Percentiles rank a stretch among this genome's conserved stretches.
Evolutionary conservation across 1,284 basidiomycete species (phyloP).

Genomic region (Psilocybe mexicana): DNA sequence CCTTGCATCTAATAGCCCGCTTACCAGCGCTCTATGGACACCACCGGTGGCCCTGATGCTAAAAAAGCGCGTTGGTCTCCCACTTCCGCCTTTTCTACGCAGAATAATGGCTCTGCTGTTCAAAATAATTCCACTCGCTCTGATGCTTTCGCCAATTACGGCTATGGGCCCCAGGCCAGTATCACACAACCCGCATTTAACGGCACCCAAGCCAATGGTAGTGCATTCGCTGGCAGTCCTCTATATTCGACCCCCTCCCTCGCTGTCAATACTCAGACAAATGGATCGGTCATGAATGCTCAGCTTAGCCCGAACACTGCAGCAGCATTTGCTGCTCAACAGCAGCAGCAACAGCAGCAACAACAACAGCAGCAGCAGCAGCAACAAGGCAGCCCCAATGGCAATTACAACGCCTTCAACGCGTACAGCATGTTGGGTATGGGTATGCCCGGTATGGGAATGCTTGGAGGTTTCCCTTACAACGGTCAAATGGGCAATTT

Average conservation of each 20-base stretch:
- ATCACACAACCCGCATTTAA: slow-evolving; percentile 53
- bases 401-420: slow-evolving; percentile 55
- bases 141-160: slow-evolving; percentile 80
- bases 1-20: slow-evolving; percentile 7
- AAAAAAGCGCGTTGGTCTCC: slow-evolving; percentile 89
- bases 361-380: slow-evolving; percentile 49
- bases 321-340: slow-evolving; percentile 47
- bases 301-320: slow-evolving; percentile 71
- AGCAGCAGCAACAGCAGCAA: slow-evolving; percentile 48
- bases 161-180: slow-evolving; percentile 74
- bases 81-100: slow-evolving; percentile 52
- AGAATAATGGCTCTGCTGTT: slow-evolving; percentile 35
- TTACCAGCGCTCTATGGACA: slow-evolving; percentile 73
- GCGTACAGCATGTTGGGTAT: slow-evolving; percentile 77
- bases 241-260: slow-evolving; percentile 74
- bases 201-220: slow-evolving; percentile 45
- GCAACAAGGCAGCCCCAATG: slow-evolving; percentile 42
- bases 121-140: slow-evolving; percentile 41
- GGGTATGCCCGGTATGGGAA: slow-evolving; percentile 68
- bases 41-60: slow-evolving; percentile 74
- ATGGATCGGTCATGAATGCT: slow-evolving; percentile 47
- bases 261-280: slow-evolving; percentile 64
- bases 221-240: slow-evolving; percentile 47
- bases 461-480: slow-evolving; percentile 72
- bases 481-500: slow-evolving; percentile 67